A percentile compares a stretch with the other conserved stretches of the same genome.
Evolutionary conservation across 768 basidiomycete species (phyloP).

Genomic region (Cyclocybe cylindracea): DNA sequence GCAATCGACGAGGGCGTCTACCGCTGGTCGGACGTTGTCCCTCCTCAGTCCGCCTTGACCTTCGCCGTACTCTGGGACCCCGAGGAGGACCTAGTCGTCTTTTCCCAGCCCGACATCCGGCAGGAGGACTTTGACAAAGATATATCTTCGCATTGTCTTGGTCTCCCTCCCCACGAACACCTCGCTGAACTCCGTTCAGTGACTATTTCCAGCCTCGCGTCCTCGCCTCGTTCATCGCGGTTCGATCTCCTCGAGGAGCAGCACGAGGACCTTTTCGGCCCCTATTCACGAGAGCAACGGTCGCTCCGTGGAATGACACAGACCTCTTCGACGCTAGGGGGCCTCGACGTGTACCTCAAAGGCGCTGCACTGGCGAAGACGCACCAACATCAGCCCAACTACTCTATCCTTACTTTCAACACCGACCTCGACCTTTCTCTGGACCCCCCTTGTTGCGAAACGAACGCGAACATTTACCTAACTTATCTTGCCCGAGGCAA

Average conservation of each 20-base stretch:
- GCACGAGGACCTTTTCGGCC: not conserved
- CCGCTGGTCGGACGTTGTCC: constrained; percentile 60
- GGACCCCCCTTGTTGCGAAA: not conserved
- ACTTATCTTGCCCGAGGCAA: not conserved
- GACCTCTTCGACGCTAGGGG: constrained; percentile 39
- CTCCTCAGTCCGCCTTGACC: constrained; percentile 54
- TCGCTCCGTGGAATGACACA: constrained; percentile 23
- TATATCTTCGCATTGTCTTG: not conserved
- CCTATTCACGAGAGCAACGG: constrained; percentile 1
- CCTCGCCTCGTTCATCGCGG: constrained; percentile 4
- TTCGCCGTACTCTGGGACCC: constrained; percentile 66
- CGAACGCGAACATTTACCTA: not conserved
- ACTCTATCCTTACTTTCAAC: constrained; percentile 26
- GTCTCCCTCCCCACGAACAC: not conserved
- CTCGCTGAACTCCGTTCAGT: constrained; percentile 5
- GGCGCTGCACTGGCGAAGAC: constrained; percentile 27
- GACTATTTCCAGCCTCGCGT: not conserved
- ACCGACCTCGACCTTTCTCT: constrained; percentile 7
- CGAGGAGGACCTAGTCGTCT: constrained; percentile 56
- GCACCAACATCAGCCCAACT: constrained; percentile 25
- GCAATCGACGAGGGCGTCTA: no score
- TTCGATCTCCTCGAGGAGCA: not conserved
- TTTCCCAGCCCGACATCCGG: constrained; percentile 31
- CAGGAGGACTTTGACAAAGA: not conserved
- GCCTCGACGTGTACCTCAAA: constrained; percentile 36